A percentile compares a stretch with the other conserved stretches of the same genome.
Conservation (phyloP, 805 yeast species). For the Myxozyma melibiosi region DNA sequence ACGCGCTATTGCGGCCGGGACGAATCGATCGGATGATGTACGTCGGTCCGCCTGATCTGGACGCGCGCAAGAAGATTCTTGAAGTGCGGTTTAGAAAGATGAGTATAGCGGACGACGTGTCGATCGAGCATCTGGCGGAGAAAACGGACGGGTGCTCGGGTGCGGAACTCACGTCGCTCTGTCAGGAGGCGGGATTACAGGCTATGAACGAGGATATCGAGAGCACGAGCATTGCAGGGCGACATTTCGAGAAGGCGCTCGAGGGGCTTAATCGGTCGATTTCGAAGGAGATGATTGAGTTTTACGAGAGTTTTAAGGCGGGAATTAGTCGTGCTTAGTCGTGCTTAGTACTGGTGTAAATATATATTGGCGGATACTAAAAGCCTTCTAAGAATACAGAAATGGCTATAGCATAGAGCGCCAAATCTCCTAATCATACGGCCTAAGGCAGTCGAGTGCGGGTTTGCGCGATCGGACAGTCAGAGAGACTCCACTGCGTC, state of each 20-base stretch:
- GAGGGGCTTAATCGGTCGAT: constrained; percentile 72
- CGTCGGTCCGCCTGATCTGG: constrained; percentile 86
- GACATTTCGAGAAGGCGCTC: constrained; percentile 75
- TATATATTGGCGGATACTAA: constrained; percentile 4
- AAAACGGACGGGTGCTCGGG: constrained; percentile 92
- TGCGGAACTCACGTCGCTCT: constrained; percentile 86
- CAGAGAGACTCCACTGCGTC: constrained; percentile 60
- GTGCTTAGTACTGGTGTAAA: neutral
- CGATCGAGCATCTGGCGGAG: constrained; percentile 56
- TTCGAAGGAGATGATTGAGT: constrained; percentile 79
- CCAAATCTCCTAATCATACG: neutral
- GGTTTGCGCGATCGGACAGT: constrained; percentile 23
- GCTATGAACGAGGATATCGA: constrained; percentile 81
- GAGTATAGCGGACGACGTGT: constrained; percentile 53
- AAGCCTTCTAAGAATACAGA: constrained; percentile 2
- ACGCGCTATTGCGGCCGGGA: constrained; percentile 94
- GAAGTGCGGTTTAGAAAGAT: constrained; percentile 69
- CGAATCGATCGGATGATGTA: constrained; percentile 90
- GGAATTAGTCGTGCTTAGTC: constrained; percentile 20
- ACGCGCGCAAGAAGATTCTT: constrained; percentile 78
- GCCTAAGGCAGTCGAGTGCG: constrained; percentile 9
- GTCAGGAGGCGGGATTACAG: constrained; percentile 95
- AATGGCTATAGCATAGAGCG: constrained; percentile 2
- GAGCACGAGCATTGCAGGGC: constrained; percentile 54
- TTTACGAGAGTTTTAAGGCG: constrained; percentile 57